These are phyloP conservation scores for Podosphaera aphanis DNA, from an alignment of 2,329 filamentous ascomycete species.

Conservation along the genomic window DNA sequence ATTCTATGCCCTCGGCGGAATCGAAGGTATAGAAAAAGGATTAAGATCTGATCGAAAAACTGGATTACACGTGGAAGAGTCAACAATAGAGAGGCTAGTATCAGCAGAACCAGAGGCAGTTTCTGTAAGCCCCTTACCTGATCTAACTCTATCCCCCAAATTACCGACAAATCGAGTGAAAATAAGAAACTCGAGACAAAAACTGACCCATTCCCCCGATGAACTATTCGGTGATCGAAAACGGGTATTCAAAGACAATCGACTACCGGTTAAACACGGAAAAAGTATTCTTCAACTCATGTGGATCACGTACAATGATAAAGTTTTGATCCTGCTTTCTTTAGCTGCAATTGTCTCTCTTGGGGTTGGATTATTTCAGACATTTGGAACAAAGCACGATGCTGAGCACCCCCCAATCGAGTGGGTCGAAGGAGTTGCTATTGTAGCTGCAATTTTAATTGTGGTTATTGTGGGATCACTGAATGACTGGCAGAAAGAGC, in stretches of 20 bases:
- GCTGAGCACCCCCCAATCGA: constrained; percentile 31
- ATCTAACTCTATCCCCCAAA: background rate
- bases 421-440: constrained; percentile 66
- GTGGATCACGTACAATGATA: constrained; percentile 69
- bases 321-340: constrained; percentile 49
- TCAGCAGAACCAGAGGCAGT: constrained; percentile 27
- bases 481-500: constrained; percentile 66
- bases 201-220: constrained; percentile 1
- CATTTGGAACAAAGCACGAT: constrained; percentile 30
- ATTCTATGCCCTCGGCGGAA: constrained; percentile 51
- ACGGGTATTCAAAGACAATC: constrained; percentile 45
- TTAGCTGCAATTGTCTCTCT: constrained; percentile 51
- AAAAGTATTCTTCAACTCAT: constrained; percentile 47
- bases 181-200: background rate
- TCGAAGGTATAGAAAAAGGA: constrained; percentile 50
- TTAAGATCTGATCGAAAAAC: constrained; percentile 38
- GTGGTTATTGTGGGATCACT: constrained; percentile 56
- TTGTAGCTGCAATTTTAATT: constrained; percentile 52
- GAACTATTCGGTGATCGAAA: constrained; percentile 35
- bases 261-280: constrained; percentile 41
- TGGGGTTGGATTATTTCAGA: constrained; percentile 51
- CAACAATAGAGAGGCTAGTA: constrained; percentile 35
- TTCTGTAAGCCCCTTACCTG: background rate
- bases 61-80: constrained; percentile 50
- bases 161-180: background rate